Base-by-base conservation (phyloP, 2,329 filamentous ascomycete genomes). In the Fusarium sp. region DNA sequence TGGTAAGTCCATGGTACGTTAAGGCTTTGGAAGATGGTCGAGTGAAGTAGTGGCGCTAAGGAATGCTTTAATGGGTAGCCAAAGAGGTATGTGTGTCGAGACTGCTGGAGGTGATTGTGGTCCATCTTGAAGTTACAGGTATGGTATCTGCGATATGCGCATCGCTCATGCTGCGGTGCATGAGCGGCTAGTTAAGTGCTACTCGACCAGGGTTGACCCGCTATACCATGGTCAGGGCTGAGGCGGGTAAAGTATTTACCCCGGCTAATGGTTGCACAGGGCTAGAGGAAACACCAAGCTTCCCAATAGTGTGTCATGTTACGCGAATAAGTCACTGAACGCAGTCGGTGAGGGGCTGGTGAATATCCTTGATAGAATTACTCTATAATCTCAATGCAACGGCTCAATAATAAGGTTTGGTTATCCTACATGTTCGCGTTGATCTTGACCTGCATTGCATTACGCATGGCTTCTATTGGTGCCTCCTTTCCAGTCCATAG, bases 31-130 rank as follows among this genome's bases (percentile, higher is more conserved):
- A 56, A 48, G 16, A 56, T 48, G n/a, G 53, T 49, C 11, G 42
- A 56, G 14, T 48, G 53, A 6, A 56, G 42, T 6, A 56, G 42
- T 30, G 53, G 53, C 13, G 53, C 53, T 20, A 56, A 48, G 3
- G 53, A 56, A 18, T 56, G 53, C 18, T 40, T 46, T 7, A 48
- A 48, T 21, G 53, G 53, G 23, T 48, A 56, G 14, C 53, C 53
- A 18, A 56, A 56, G 13, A 48, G 42, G 23, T 56, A 56, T 5
- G 53, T 37, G 8, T 27, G n/a, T 43, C 42, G 53, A 27, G 42
- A 21, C 16, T 48, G 42, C 18, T 28, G 53, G 7, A 55, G 53
- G 2, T 47, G 28, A 9, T 34, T 10, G 21, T 27, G 1, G 3
- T 23, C 21, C 53, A 55, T 55, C 14, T 20, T 32, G 20, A 23